Percentiles rank a stretch among this genome's conserved stretches.
These are phyloP conservation scores for Lactarius vividus DNA, from an alignment of 768 basidiomycete genomes.

Conservation along the genomic window DNA sequence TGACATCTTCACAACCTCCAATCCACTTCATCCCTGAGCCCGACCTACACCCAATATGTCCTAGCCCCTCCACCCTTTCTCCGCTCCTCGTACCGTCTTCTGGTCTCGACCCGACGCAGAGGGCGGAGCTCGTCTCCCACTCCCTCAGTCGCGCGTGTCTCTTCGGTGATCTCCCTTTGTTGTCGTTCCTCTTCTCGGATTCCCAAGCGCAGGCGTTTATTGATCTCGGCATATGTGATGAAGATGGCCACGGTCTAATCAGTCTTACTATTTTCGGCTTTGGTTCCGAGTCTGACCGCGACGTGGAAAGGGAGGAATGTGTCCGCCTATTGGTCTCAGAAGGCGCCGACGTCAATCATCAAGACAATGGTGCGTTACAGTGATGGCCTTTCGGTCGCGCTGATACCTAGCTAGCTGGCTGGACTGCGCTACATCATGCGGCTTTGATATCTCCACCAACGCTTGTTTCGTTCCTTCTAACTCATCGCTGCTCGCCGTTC, in stretches of 20 bases:
- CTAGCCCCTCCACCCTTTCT: slow-evolving; percentile 59
- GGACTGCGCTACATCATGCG: slow-evolving; percentile 94
- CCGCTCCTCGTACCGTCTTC: slow-evolving; percentile 64
- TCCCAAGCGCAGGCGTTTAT: slow-evolving; percentile 61
- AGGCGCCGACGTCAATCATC: slow-evolving; percentile 60
- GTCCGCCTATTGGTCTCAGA: slow-evolving; percentile 75
- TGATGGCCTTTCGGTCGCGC: neutral
- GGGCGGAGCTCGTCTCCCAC: slow-evolving; percentile 67
- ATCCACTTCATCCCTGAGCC: slow-evolving; percentile 70
- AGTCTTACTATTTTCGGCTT: slow-evolving; percentile 79
- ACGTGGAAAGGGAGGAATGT: slow-evolving; percentile 89
- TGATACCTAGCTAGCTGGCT: slow-evolving; percentile 60
- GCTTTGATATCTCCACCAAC: slow-evolving; percentile 87
- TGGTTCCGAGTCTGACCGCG: slow-evolving; percentile 74
- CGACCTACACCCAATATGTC: slow-evolving; percentile 78
- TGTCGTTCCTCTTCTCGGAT: slow-evolving; percentile 71
- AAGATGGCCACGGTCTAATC: slow-evolving; percentile 81
- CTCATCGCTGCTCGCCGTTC: slow-evolving; percentile 85
- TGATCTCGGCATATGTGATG: slow-evolving; percentile 72
- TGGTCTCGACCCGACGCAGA: slow-evolving; percentile 66
- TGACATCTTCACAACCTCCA: slow-evolving; percentile 36
- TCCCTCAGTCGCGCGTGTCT: slow-evolving; percentile 71
- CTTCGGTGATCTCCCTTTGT: slow-evolving; percentile 70
- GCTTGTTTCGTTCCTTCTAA: slow-evolving; percentile 87
- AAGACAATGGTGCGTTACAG: slow-evolving; percentile 59